A percentile compares a stretch with the other conserved stretches of the same genome.
Conservation (phyloP, 1,284 basidiomycete species). For the Mycena sp. region DNA sequence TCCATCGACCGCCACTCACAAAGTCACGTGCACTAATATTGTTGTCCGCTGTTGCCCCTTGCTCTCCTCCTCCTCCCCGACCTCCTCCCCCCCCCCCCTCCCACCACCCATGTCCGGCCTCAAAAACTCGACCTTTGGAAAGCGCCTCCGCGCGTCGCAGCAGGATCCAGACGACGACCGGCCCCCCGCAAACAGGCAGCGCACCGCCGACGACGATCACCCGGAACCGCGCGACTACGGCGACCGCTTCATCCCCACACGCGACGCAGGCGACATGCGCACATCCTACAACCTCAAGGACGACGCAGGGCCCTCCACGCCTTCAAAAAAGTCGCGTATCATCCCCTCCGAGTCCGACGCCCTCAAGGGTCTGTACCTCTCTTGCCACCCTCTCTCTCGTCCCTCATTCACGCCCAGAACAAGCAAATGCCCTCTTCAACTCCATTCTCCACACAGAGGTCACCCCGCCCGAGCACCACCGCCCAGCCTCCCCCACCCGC, state of each 20-base stretch:
- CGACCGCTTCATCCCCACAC: slow-evolving; percentile 80
- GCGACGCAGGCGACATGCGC: slow-evolving; percentile 77
- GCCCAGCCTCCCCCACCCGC: slow-evolving; percentile 70
- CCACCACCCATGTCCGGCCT: slow-evolving; percentile 73
- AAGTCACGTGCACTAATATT: neutral
- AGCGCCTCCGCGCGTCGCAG: slow-evolving; percentile 75
- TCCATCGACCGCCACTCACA: too few relatives aligned
- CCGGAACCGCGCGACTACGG: slow-evolving; percentile 74
- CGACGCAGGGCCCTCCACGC: slow-evolving; percentile 70
- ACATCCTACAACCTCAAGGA: slow-evolving; percentile 83
- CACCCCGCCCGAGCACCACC: slow-evolving; percentile 69
- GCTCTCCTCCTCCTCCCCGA: neutral
- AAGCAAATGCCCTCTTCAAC: slow-evolving; percentile 81
- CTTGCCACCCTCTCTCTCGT: neutral
- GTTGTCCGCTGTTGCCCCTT: neutral
- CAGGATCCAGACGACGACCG: slow-evolving; percentile 64
- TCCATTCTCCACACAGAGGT: slow-evolving; percentile 81
- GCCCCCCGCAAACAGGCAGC: slow-evolving; percentile 59
- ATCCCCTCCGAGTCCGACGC: slow-evolving; percentile 85
- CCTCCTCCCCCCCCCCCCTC: slow-evolving; percentile 42
- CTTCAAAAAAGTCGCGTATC: slow-evolving; percentile 68
- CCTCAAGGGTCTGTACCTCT: slow-evolving; percentile 64
- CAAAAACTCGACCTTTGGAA: slow-evolving; percentile 84
- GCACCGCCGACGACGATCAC: slow-evolving; percentile 54
- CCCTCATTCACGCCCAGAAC: slow-evolving; percentile 55